phyloP scores from a whole-genome alignment of 2,329 filamentous ascomycete genomes.

The Cladophialophora chaetospira region DNA sequence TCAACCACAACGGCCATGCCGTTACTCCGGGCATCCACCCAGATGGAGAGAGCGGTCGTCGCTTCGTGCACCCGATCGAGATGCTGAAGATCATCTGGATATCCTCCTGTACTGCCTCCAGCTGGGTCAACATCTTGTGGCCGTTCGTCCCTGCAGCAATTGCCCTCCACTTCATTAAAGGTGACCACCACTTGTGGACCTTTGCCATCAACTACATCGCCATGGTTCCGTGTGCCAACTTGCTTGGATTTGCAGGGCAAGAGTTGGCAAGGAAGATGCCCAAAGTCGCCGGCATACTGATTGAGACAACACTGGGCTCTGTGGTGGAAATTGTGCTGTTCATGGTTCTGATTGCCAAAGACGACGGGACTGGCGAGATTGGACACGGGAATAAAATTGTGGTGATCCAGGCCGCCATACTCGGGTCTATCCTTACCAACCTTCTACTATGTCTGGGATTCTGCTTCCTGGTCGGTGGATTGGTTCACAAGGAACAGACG shows the following conservation, averaged over 20 bases:
- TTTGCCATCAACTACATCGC: conserved; percentile 74
- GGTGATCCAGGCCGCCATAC: conserved; percentile 81
- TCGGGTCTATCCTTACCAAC: conserved; percentile 81
- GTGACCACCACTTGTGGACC: conserved; percentile 62
- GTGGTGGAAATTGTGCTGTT: conserved; percentile 82
- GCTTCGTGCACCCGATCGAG: conserved; percentile 63
- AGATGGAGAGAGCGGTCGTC: conserved; percentile 69
- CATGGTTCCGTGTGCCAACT: conserved; percentile 75
- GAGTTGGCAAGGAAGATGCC: conserved; percentile 74
- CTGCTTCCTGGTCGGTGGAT: conserved; percentile 77
- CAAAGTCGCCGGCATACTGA: conserved; percentile 59
- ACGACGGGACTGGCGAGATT: conserved; percentile 38
- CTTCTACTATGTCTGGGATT: conserved; percentile 76
- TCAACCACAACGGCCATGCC: conserved; percentile 34
- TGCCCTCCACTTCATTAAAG: conserved; percentile 60
- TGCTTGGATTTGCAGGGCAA: conserved; percentile 73
- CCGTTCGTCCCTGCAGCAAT: conserved; percentile 73
- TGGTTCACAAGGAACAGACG: conserved; percentile 66
- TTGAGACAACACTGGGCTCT: conserved; percentile 65
- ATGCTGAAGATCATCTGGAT: conserved; percentile 66
- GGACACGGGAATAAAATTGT: conserved; percentile 49
- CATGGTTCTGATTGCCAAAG: conserved; percentile 67
- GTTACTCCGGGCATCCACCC: conserved; percentile 44
- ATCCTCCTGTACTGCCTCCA: conserved; percentile 65
- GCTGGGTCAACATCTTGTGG: conserved; percentile 71